These are phyloP conservation scores for Pseudofabraea citricarpa DNA, from an alignment of 2,329 filamentous ascomycete genomes.

Conservation along the genomic window DNA sequence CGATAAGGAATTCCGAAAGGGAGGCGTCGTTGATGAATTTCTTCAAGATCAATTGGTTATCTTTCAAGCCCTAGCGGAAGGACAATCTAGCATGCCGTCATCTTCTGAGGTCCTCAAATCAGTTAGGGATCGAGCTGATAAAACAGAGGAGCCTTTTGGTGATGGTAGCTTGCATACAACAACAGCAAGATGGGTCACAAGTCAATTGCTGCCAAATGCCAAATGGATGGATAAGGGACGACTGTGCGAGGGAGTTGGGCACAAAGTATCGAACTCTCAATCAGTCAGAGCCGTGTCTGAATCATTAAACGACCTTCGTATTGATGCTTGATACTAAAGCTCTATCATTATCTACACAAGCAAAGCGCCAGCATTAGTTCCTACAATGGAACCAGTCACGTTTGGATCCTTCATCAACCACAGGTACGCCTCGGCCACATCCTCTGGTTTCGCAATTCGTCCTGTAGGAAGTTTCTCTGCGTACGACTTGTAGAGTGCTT, in stretches of 20 bases:
- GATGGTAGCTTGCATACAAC: conserved; percentile 50
- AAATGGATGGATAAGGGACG: conserved; percentile 48
- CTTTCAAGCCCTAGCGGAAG: conserved; percentile 54
- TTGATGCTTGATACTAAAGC: too few relatives aligned
- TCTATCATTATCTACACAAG: too few relatives aligned
- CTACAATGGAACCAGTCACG: conserved; percentile 16
- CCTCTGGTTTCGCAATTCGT: conserved; percentile 17
- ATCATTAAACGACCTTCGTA: too few relatives aligned
- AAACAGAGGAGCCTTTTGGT: conserved; percentile 46
- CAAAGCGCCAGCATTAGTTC: not conserved
- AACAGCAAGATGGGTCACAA: conserved; percentile 57
- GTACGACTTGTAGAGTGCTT: conserved; percentile 7
- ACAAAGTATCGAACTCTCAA: too few relatives aligned
- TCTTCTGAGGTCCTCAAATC: conserved; percentile 9
- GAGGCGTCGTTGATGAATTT: conserved; percentile 48
- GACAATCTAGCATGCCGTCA: conserved; percentile 33
- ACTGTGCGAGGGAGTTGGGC: conserved; percentile 42
- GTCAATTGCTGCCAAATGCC: conserved; percentile 43
- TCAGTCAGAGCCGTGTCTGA: too few relatives aligned
- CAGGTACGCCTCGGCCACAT: conserved; percentile 36
- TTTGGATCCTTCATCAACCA: conserved; percentile 35
- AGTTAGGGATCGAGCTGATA: conserved; percentile 35
- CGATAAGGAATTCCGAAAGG: conserved; percentile 36
- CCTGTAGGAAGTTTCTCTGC: not conserved
- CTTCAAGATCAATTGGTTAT: conserved; percentile 58